phyloP scores from a whole-genome alignment of 2,329 filamentous ascomycete species.

The Neopestalotiopsis sp. region DNA sequence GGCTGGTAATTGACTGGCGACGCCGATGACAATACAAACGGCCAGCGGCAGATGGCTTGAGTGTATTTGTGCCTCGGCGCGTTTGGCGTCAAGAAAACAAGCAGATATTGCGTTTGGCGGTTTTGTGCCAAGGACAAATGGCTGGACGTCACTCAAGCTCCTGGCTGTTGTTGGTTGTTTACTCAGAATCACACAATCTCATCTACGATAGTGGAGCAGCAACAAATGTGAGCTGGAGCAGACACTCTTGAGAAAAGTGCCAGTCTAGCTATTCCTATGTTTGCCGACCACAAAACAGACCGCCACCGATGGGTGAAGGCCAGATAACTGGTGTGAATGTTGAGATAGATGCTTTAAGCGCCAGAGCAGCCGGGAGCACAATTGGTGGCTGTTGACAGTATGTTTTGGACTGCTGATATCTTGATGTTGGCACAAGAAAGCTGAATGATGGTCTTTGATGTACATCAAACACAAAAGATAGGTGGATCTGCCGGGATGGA shows the following conservation, averaged over 20 bases:
- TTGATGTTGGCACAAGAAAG: neutral
- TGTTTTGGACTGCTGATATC: neutral
- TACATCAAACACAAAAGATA: slow-evolving; percentile 1
- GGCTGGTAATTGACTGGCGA: neutral
- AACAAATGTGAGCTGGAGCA: slow-evolving; percentile 9
- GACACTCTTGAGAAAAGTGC: slow-evolving; percentile 7
- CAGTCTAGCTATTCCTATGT: slow-evolving; percentile 20
- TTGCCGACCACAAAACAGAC: neutral
- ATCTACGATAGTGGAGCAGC: slow-evolving; percentile 17
- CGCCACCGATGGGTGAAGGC: neutral
- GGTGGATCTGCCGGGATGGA: neutral
- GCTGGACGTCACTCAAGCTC: neutral
- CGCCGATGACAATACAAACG: slow-evolving; percentile 4
- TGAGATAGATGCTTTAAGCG: too few relatives aligned
- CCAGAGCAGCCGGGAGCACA: too few relatives aligned
- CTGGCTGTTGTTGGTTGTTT: slow-evolving; percentile 15
- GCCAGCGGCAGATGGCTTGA: neutral
- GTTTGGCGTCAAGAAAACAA: neutral
- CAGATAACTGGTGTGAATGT: neutral
- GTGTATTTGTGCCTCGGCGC: neutral
- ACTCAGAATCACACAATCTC: slow-evolving; percentile 17
- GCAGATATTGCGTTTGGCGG: neutral
- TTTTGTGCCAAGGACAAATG: neutral
- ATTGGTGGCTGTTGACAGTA: too few relatives aligned
- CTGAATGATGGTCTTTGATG: slow-evolving; percentile 3